These are phyloP conservation scores for Mycosphaerella arachidis DNA, from an alignment of 2,329 filamentous ascomycete genomes.

Conservation along the genomic window DNA sequence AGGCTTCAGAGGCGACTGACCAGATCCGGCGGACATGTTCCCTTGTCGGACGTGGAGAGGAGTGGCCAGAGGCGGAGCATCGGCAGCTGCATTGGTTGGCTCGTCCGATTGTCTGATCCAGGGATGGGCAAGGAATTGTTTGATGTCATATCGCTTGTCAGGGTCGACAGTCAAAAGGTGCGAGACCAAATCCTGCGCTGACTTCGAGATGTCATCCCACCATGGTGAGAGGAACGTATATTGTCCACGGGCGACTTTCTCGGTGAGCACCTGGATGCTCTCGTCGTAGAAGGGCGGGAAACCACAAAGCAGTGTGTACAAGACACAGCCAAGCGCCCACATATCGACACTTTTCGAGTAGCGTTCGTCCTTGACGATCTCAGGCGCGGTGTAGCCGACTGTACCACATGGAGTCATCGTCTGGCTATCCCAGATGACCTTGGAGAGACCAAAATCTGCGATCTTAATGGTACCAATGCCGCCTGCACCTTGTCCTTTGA, in stretches of 20 bases:
- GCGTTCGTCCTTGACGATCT: constrained; percentile 97
- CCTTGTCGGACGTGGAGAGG: constrained; percentile 58
- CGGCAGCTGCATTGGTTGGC: constrained; percentile 60
- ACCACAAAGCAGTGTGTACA: constrained; percentile 94
- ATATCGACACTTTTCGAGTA: constrained; percentile 99
- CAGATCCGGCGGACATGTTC: constrained; percentile 25
- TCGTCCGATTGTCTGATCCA: constrained; percentile 77
- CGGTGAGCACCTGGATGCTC: constrained; percentile 91
- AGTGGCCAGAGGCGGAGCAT: constrained; percentile 68
- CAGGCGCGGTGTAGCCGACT: constrained; percentile 94
- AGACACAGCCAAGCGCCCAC: constrained; percentile 95
- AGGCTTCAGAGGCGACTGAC: constrained; percentile 43
- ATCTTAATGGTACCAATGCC: constrained; percentile 96
- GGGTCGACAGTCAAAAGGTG: constrained; percentile 93
- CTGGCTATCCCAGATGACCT: constrained; percentile 96
- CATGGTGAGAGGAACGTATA: constrained; percentile 97
- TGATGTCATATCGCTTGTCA: constrained; percentile 89
- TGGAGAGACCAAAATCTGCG: constrained; percentile 94
- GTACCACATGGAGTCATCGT: constrained; percentile 99
- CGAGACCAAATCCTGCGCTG: constrained; percentile 87
- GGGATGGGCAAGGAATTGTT: constrained; percentile 87
- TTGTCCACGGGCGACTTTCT: constrained; percentile 94
- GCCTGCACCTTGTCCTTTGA: constrained; percentile 73
- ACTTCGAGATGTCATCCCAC: constrained; percentile 98
- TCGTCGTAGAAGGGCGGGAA: constrained; percentile 99